Conservation (phyloP, 2,329 filamentous ascomycete genomes). For the Xylaria sp. region DNA sequence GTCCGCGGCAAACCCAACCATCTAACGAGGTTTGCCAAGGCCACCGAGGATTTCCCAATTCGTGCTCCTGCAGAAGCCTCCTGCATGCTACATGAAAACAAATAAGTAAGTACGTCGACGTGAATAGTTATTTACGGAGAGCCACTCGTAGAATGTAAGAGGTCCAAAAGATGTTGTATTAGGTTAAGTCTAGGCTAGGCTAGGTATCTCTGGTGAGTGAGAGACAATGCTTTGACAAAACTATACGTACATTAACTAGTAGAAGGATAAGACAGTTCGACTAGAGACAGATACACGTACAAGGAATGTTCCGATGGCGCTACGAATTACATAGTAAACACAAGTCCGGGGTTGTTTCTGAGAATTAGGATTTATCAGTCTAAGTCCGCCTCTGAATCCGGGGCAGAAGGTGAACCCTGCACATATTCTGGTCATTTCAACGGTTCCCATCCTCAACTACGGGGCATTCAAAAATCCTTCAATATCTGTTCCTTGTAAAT, state of each 20-base stretch:
- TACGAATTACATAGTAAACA: constrained; percentile 1
- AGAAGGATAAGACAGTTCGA: background rate
- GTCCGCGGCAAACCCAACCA: constrained; percentile 14
- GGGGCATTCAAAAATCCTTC: background rate
- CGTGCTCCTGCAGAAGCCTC: constrained; percentile 37
- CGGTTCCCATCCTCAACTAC: background rate
- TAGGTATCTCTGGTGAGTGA: background rate
- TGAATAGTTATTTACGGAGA: background rate
- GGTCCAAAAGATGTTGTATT: no score
- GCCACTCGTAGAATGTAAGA: no score
- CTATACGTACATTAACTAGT: background rate
- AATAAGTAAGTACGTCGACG: background rate
- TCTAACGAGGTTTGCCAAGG: constrained; percentile 22
- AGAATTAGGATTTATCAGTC: constrained; percentile 3
- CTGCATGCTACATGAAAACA: constrained; percentile 36
- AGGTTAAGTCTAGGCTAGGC: no score
- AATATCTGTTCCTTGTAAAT: no score
- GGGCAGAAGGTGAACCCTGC: constrained; percentile 6
- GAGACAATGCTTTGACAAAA: background rate
- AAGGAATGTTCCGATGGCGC: constrained; percentile 14
- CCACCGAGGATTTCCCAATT: constrained; percentile 24
- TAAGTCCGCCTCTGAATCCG: constrained; percentile 6
- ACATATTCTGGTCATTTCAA: background rate
- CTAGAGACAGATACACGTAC: background rate
- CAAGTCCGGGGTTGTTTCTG: constrained; percentile 4